phyloP scores from a whole-genome alignment of 768 basidiomycete genomes.

The Hericium coralloides region DNA sequence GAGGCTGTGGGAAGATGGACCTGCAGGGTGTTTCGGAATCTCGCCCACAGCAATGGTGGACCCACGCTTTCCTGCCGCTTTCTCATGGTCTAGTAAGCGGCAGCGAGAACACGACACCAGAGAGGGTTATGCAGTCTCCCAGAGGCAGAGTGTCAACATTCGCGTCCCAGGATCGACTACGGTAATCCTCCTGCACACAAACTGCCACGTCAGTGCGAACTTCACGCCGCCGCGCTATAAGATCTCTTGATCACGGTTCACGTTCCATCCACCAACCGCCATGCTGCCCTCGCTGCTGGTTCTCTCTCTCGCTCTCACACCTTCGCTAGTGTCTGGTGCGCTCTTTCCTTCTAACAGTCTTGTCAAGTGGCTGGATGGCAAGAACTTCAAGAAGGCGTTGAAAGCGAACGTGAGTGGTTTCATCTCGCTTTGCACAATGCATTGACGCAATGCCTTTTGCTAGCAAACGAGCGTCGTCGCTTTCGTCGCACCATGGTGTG shows the following conservation, averaged over 20 bases:
- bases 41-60: no score
- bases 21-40: no score
- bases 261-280: not conserved
- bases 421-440: not conserved
- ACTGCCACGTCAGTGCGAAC: not conserved
- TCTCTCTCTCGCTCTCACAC: constrained; percentile 27
- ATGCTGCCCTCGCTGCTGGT: constrained; percentile 29
- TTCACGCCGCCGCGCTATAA: not conserved
- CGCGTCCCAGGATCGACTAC: no score
- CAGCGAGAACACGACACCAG: no score
- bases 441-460: not conserved
- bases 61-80: no score
- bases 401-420: constrained; percentile 55
- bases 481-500: constrained; percentile 95
- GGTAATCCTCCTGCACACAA: not conserved
- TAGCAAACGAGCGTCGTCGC: constrained; percentile 76
- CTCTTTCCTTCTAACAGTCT: constrained; percentile 30
- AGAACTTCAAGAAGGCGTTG: constrained; percentile 63
- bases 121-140: no score
- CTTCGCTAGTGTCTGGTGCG: constrained; percentile 44
- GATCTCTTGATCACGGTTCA: not conserved
- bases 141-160: no score
- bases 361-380: constrained; percentile 69
- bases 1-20: no score
- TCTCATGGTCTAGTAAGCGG: no score